These are phyloP conservation scores for Eucalyptus grandis DNA, from an alignment of 345 rosid genomes.

Conservation along the genomic window DNA sequence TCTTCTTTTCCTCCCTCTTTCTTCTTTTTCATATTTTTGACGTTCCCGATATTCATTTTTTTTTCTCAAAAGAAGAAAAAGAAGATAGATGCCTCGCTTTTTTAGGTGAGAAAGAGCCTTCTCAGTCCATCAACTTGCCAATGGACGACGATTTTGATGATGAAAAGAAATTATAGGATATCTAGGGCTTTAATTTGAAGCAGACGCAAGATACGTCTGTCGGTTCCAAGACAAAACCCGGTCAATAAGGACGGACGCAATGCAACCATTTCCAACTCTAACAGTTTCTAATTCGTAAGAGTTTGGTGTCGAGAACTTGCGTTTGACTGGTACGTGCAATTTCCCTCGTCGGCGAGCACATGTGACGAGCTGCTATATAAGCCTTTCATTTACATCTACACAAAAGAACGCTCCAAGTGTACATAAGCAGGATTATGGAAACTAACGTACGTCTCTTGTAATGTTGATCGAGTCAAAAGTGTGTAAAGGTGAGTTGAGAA, in stretches of 20 bases:
- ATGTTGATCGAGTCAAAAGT: background rate
- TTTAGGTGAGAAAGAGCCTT: background rate
- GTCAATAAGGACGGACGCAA: background rate
- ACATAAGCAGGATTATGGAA: background rate
- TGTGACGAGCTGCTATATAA: background rate
- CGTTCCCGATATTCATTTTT: background rate
- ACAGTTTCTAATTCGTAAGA: background rate
- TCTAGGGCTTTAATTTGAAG: background rate
- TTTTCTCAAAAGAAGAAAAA: background rate
- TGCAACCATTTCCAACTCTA: background rate
- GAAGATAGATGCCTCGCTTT: background rate
- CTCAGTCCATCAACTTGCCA: background rate
- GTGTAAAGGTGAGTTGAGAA: background rate
- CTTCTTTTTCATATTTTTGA: background rate
- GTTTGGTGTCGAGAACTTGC: background rate
- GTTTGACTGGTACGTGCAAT: background rate
- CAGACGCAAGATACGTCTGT: background rate
- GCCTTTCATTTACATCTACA: background rate
- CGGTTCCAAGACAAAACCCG: background rate
- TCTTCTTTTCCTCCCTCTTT: background rate
- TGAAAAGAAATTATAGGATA: background rate
- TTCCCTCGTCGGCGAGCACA: background rate
- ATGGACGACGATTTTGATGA: background rate
- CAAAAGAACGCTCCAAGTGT: background rate
- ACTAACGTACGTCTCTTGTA: background rate